These are phyloP conservation scores for Earliella scabrosa DNA, from an alignment of 1,284 basidiomycete genomes.

Conservation along the genomic window DNA sequence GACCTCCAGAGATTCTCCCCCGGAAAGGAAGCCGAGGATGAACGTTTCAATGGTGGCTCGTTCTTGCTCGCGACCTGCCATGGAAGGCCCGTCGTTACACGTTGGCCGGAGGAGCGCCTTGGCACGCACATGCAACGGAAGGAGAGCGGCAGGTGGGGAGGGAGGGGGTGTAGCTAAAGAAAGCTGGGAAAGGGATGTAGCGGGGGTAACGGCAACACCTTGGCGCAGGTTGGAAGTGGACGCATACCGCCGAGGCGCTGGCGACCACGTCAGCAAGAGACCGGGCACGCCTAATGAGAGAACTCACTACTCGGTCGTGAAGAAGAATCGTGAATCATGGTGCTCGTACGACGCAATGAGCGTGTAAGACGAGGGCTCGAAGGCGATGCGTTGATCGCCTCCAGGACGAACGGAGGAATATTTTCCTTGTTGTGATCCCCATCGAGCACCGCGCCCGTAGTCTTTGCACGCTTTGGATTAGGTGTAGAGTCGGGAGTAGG, in stretches of 20 bases:
- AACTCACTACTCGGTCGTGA: conserved; percentile 38
- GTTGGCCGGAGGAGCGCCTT: conserved; percentile 73
- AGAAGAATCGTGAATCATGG: conserved; percentile 46
- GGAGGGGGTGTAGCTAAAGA: conserved; percentile 60
- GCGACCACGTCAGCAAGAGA: conserved; percentile 18
- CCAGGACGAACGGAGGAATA: conserved; percentile 58
- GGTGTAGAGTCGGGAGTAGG: conserved; percentile 66
- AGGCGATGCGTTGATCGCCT: conserved; percentile 40
- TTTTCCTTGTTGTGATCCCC: conserved; percentile 76
- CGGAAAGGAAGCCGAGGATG: conserved; percentile 56
- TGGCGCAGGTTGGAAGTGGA: conserved; percentile 48
- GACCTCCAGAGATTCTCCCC: conserved; percentile 32
- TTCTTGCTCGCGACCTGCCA: conserved; percentile 71
- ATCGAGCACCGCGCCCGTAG: conserved; percentile 48
- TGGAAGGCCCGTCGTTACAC: conserved; percentile 52
- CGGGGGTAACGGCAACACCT: conserved; percentile 34
- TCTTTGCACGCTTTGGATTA: conserved; percentile 64
- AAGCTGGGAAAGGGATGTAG: conserved; percentile 48
- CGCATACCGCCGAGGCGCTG: conserved; percentile 48
- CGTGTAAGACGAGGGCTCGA: conserved; percentile 43
- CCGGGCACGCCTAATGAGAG: background rate
- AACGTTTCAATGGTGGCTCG: conserved; percentile 61
- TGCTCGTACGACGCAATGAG: conserved; percentile 51
- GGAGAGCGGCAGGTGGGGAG: conserved; percentile 55
- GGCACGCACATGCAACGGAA: conserved; percentile 66